Base-by-base conservation (phyloP, 169 alveolate species). In the Plasmodium reichenowi region DNA sequence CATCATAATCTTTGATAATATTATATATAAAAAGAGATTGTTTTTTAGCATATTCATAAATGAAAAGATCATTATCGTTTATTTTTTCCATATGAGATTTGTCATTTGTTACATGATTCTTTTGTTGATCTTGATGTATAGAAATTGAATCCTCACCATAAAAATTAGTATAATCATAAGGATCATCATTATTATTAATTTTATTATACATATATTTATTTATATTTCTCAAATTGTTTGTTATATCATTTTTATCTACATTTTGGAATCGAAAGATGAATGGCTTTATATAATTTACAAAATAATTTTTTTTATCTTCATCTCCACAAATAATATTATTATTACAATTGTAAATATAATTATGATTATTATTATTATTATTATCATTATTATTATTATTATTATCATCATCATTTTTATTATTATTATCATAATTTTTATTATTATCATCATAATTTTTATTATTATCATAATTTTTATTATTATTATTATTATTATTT, bases 1-100 rank as follows among this genome's bases (percentile, higher is more conserved):
- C 89, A 2, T 45, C 63, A 78, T 66, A 38, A 45, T 59, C 17
- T 60, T 78, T 78, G 9, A 78, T 78, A 13, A 17, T 72, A 58
- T 78, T 78, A 22, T 78, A 70, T n/a, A 78, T 13, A 66, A 64
- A 78, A 48, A 66, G 32, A 8, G 89, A 67, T 22, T 78, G 89
- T 22, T 78, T 78, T 22, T 70, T 50, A 29, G 78, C 89, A 56
- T 78, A 78, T 20, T 78, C 71, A 9, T 48, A 32, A 10, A 78
- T 78, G 48, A 78, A 78, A 32, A 78, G 58, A 26, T 78, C 89
- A 43, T 78, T 76, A 7, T 76, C 76, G 7, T 76, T 58, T 15
- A 58, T n/a, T 12, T 76, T 50, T 8, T 52, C 20, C 4, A 54
- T 3, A 5, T 13, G 8, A 7, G 4, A 3, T 29, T 29, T 5